phyloP scores from a whole-genome alignment of 2,329 filamentous ascomycete genomes.

The Xylaria sp. region DNA sequence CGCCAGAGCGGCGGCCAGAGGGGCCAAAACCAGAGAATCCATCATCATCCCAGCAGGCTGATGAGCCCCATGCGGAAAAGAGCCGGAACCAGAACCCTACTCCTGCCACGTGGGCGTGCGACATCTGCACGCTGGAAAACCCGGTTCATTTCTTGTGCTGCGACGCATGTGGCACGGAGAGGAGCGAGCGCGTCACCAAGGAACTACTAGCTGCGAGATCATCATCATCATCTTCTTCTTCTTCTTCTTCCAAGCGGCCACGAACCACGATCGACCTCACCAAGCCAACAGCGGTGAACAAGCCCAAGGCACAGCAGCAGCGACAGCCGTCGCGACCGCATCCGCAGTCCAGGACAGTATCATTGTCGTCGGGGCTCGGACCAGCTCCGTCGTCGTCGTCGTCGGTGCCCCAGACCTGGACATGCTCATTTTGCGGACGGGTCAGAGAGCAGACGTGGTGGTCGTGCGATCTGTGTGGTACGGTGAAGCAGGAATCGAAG shows the following conservation, averaged over 20 bases:
- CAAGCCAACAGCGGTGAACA: conserved; percentile 10
- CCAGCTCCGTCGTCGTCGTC: conserved; percentile 21
- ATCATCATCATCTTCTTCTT: too few species aligned
- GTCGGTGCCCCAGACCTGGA: conserved; percentile 45
- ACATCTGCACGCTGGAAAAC: conserved; percentile 61
- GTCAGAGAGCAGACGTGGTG: conserved; percentile 59
- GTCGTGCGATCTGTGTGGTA: conserved; percentile 58
- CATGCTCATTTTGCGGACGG: conserved; percentile 55
- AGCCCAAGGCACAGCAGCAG: too few species aligned
- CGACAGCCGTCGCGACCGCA: too few species aligned
- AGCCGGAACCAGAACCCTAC: too few species aligned
- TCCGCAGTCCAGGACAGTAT: conserved; percentile 17
- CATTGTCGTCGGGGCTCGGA: conserved; percentile 12
- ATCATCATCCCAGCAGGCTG: neutral
- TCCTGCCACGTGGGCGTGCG: conserved; percentile 54
- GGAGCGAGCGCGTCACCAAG: conserved; percentile 37
- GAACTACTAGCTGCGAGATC: conserved; percentile 19
- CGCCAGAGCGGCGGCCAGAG: conserved; percentile 6
- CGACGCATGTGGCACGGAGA: conserved; percentile 57
- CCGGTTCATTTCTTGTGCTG: conserved; percentile 54
- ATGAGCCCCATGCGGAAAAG: neutral
- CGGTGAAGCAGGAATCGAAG: conserved; percentile 46
- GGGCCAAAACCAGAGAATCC: neutral
- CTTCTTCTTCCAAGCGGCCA: conserved; percentile 29
- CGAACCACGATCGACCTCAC: conserved; percentile 31